Base-by-base conservation (phyloP, 2,329 filamentous ascomycete species). In the Ceratocystis harringtonii region DNA sequence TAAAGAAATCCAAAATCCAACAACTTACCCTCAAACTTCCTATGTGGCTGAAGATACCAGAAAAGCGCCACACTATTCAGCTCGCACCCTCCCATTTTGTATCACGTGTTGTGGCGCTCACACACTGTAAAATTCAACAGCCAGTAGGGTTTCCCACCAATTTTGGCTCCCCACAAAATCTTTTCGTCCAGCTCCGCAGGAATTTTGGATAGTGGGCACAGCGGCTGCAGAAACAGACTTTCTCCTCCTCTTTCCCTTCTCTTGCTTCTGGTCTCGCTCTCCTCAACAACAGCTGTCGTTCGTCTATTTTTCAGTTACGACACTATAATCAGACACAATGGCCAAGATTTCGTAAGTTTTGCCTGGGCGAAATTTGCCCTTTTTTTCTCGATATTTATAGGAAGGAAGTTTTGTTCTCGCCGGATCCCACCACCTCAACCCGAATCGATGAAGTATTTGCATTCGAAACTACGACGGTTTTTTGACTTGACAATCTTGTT, bases 281-380 rank as follows among this genome's bases (percentile, higher is more conserved):
- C 43, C 52, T 61, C 62, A 67, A 64, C 62, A 64, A 67, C 62
- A 62, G 65, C 32, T 67, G 62, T 64, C 62, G 65, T 67, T 67
- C 25, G 58, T 64, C 62, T 67, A 52, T 67, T 63, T 68, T 68
- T 65, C 64, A 61, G 64, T 64, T 62, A 66, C 64, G 65, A 68
- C 68, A 66, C 62, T 66, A 74, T 72, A 76, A 75, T 75, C 77
- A 76, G 76, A 78, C 75, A 79, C 76, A 82, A 84, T 84, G 82
- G 82, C 81, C 77, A 84, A 84, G 78, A 73, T 80, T 71, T 83
- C 81, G 82, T 84, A 80, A 79, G 82, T 83, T 61, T 67, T 57
- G 63, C 61, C 45, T 57, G 44, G 61, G 32, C 57, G 64, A 45
- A 61, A 41, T 61, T 64, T n/a, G n/a, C 5, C 58, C 43, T 57